A percentile compares a stretch with the other conserved stretches of the same genome.
These are phyloP conservation scores for Quercus ilex DNA, from an alignment of 306 rosid species.

Conservation along the genomic window DNA sequence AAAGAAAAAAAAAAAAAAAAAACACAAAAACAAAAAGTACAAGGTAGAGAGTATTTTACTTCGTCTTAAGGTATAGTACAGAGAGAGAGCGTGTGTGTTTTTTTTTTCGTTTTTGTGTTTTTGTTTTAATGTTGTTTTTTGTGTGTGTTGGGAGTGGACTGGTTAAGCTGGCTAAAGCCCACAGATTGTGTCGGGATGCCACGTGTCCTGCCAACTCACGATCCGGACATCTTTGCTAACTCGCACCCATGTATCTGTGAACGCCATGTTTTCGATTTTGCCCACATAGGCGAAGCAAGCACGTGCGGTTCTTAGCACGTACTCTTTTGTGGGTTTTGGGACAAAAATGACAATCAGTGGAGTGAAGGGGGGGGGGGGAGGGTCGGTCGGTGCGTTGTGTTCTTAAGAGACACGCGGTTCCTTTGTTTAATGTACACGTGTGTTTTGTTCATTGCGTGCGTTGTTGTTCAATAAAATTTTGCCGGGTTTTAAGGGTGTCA, in stretches of 20 bases:
- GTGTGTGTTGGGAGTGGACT: background rate
- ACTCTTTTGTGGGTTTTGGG: no score
- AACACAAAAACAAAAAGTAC: background rate
- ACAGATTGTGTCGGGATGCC: slow-evolving; percentile 34
- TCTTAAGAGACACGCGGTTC: background rate
- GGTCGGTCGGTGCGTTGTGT: background rate
- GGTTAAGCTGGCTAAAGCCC: slow-evolving; percentile 22
- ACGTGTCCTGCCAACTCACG: slow-evolving; percentile 58
- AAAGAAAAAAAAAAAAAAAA: background rate
- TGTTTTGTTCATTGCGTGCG: background rate
- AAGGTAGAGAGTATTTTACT: background rate
- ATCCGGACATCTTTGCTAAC: slow-evolving; percentile 33
- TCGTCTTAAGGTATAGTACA: no score
- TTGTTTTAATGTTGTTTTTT: background rate
- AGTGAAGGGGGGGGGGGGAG: no score
- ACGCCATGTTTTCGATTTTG: slow-evolving; percentile 48
- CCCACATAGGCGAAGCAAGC: slow-evolving; percentile 43
- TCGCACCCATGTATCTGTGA: slow-evolving; percentile 39
- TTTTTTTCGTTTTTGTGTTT: background rate
- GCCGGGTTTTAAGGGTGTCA: background rate
- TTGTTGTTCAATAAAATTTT: background rate
- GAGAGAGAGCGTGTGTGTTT: background rate
- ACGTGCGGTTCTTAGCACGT: slow-evolving; percentile 19
- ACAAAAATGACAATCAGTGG: no score
- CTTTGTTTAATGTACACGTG: slow-evolving; percentile 1